These are phyloP conservation scores for Epichloe scottii DNA, from an alignment of 2,329 filamentous ascomycete species.

Conservation along the genomic window DNA sequence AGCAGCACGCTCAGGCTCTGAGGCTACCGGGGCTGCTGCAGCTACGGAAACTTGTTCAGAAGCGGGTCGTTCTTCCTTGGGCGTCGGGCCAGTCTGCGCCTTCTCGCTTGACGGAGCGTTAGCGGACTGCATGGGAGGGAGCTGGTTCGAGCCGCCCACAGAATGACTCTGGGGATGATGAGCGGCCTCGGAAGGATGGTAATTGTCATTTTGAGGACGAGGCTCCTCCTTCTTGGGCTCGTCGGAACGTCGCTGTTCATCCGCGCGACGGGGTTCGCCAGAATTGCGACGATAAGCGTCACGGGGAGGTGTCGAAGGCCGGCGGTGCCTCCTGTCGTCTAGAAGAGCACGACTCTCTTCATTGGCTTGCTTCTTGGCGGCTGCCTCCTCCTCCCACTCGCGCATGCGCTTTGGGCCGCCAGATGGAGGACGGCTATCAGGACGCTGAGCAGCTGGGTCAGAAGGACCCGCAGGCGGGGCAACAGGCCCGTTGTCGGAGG, in stretches of 20 bases:
- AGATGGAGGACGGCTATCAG: conserved; percentile 64
- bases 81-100: conserved; percentile 17
- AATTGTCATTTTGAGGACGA: conserved; percentile 62
- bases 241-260: conserved; percentile 50
- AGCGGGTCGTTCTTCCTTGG: conserved; percentile 48
- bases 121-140: conserved; percentile 51
- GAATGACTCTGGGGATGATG: conserved; percentile 55
- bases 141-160: conserved; percentile 36
- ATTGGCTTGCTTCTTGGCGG: conserved; percentile 73
- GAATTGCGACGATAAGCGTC: conserved; percentile 66
- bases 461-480: conserved; percentile 36
- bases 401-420: conserved; percentile 72
- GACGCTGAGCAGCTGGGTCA: conserved; percentile 51
- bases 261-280: conserved; percentile 54
- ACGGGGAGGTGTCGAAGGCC: conserved; percentile 60
- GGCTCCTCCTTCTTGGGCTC: conserved; percentile 47
- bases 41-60: conserved; percentile 27
- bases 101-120: conserved; percentile 43
- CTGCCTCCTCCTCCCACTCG: conserved; percentile 81
- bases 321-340: conserved; percentile 71
- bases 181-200: conserved; percentile 85
- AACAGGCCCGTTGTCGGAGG: conserved; percentile 43
- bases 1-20: conserved; percentile 71
- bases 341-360: conserved; percentile 80
- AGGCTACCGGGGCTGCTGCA: conserved; percentile 36